Conservation (phyloP, 2,329 filamentous ascomycete genomes). For the Achaetomium macrosporum region DNA sequence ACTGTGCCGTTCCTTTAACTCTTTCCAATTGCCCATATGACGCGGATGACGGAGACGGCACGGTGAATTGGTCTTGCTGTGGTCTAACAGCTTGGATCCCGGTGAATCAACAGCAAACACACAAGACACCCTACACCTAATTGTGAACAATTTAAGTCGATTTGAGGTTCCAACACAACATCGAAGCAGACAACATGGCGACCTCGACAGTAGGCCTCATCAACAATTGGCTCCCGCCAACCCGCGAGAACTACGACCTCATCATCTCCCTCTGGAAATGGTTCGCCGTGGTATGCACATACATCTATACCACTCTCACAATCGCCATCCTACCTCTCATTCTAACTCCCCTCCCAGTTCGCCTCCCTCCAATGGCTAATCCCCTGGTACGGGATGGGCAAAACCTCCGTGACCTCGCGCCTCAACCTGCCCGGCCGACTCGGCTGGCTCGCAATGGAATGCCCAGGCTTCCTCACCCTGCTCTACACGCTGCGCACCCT, state of each 20-base stretch:
- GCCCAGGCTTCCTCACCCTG: conserved; percentile 68
- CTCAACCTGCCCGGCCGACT: conserved; percentile 86
- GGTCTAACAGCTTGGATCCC: too few species aligned
- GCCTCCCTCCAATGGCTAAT: conserved; percentile 67
- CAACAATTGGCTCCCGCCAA: conserved; percentile 52
- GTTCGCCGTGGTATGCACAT: conserved; percentile 44
- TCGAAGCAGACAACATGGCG: conserved; percentile 4
- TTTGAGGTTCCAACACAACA: background rate
- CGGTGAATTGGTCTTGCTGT: background rate
- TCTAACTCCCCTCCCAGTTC: conserved; percentile 45
- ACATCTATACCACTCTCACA: background rate
- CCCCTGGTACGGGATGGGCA: conserved; percentile 87
- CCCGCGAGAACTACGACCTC: conserved; percentile 50
- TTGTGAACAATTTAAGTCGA: background rate
- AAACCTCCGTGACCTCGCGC: conserved; percentile 68
- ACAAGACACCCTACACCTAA: background rate
- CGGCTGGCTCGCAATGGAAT: conserved; percentile 87
- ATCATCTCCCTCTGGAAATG: conserved; percentile 49
- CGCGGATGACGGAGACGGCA: background rate
- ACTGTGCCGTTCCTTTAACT: background rate
- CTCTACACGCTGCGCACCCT: conserved; percentile 73
- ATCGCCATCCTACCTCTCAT: conserved; percentile 34
- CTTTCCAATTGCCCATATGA: background rate
- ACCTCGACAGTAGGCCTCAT: conserved; percentile 40
- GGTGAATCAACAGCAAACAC: background rate